Conservation (phyloP, 192 early-diverging fungal species). For the Gryganskiella cystojenkinii region DNA sequence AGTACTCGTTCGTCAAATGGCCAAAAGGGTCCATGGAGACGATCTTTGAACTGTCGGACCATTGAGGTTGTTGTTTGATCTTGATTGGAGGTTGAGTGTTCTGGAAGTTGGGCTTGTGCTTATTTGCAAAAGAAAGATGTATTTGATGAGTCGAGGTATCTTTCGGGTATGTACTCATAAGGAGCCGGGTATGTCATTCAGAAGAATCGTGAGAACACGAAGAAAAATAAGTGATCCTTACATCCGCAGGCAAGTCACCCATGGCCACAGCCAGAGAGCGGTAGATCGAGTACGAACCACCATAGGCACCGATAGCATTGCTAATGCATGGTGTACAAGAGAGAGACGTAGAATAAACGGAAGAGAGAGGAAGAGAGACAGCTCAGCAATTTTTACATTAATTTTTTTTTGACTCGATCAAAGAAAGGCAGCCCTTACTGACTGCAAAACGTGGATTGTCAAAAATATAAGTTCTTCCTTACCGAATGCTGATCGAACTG, state of each 20-base stretch:
- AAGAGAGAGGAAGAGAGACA: no score
- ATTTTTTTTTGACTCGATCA: no score
- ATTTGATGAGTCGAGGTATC: no score
- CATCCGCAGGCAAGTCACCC: slow-evolving; percentile 73
- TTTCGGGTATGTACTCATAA: no score
- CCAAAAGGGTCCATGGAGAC: slow-evolving; percentile 96
- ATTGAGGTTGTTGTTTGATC: slow-evolving; percentile 82
- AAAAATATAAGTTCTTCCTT: slow-evolving; percentile 8
- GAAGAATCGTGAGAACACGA: no score
- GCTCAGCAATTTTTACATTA: no score
- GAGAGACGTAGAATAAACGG: not conserved
- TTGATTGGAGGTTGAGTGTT: slow-evolving; percentile 88
- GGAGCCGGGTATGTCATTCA: no score
- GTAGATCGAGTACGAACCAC: slow-evolving; percentile 92
- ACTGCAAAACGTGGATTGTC: not conserved
- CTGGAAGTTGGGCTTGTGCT: slow-evolving; percentile 87
- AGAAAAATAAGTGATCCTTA: slow-evolving; percentile 13
- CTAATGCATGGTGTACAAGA: slow-evolving; percentile 27
- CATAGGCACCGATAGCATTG: slow-evolving; percentile 97
- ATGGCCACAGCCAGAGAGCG: slow-evolving; percentile 92
- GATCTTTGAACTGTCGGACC: slow-evolving; percentile 89
- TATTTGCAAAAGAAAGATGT: slow-evolving; percentile 4
- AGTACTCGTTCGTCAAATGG: slow-evolving; percentile 77
- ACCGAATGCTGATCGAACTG: slow-evolving; percentile 78
- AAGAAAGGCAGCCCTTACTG: no score